Percentiles rank a stretch among this genome's conserved stretches.
These are phyloP conservation scores for Pachysolen tannophilus DNA, from an alignment of 805 yeast genomes.

Conservation along the genomic window DNA sequence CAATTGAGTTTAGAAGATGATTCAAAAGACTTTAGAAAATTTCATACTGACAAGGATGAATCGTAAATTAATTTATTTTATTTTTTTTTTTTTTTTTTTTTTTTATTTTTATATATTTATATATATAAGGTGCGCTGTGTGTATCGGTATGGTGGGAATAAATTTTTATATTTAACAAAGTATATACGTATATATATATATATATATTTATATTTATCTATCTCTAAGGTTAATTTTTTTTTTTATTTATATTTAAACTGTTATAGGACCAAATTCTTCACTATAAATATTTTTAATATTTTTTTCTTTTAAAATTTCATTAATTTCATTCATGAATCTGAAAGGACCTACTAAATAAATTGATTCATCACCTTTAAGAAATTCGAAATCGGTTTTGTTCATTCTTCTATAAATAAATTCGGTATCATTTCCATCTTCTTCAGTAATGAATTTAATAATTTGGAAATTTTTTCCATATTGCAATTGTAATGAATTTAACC, in stretches of 20 bases:
- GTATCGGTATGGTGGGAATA: too few relatives aligned
- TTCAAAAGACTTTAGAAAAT: conserved; percentile 13
- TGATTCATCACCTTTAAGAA: conserved; percentile 15
- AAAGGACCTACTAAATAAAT: conserved; percentile 29
- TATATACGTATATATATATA: too few relatives aligned
- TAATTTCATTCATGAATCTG: conserved; percentile 23
- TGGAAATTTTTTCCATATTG: conserved; percentile 12
- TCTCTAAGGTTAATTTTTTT: too few relatives aligned
- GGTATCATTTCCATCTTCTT: conserved; percentile 3
- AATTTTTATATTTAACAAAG: too few relatives aligned
- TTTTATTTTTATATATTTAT: too few relatives aligned
- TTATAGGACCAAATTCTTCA: conserved; percentile 28
- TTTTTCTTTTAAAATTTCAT: conserved; percentile 15
- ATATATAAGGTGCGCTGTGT: too few relatives aligned
- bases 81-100: background rate
- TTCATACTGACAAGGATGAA: background rate
- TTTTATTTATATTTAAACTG: conserved; percentile 11
- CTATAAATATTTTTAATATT: conserved; percentile 15
- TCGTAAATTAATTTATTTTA: background rate
- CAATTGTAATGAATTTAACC: conserved; percentile 14
- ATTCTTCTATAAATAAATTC: conserved; percentile 8
- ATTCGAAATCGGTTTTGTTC: conserved; percentile 16
- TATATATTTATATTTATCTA: too few relatives aligned
- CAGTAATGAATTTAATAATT: conserved; percentile 19
- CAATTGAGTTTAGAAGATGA: conserved; percentile 45